phyloP scores from a whole-genome alignment of 2,329 filamentous ascomycete species.

The Arthrobotrys sinensis region DNA sequence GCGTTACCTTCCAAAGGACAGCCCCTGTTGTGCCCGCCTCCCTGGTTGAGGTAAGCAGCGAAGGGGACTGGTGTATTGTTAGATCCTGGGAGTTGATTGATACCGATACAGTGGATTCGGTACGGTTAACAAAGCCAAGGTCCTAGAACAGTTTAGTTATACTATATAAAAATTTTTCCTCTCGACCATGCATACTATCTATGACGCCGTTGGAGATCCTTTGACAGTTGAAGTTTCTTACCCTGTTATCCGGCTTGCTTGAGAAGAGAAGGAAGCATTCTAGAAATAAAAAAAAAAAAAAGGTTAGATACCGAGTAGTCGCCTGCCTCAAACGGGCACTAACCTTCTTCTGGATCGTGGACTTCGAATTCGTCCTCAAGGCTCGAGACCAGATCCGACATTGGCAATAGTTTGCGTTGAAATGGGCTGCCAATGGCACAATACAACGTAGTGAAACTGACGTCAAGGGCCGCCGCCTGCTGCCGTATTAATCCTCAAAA shows the following conservation, averaged over 20 bases:
- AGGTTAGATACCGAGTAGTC: slow-evolving; percentile 16
- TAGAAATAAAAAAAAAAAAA: slow-evolving; percentile 67
- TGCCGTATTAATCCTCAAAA: background rate
- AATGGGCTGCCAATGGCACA: slow-evolving; percentile 20
- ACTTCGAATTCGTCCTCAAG: slow-evolving; percentile 70
- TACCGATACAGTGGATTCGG: slow-evolving; percentile 77
- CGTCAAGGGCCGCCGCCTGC: slow-evolving; percentile 20
- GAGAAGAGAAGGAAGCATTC: slow-evolving; percentile 92
- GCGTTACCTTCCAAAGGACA: slow-evolving; percentile 94
- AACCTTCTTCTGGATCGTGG: slow-evolving; percentile 75
- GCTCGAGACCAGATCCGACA: slow-evolving; percentile 51
- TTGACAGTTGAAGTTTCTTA: background rate
- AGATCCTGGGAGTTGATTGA: slow-evolving; percentile 79
- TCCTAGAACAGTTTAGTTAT: slow-evolving; percentile 69
- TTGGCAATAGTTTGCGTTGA: slow-evolving; percentile 30
- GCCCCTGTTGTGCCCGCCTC: slow-evolving; percentile 79
- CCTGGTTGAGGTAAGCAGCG: slow-evolving; percentile 82
- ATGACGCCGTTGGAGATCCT: background rate
- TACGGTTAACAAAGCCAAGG: slow-evolving; percentile 87
- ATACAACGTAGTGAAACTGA: slow-evolving; percentile 33
- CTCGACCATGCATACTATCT: background rate
- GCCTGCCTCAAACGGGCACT: slow-evolving; percentile 54
- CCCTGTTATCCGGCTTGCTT: slow-evolving; percentile 57
- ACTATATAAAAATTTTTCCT: background rate
- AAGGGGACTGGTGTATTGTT: slow-evolving; percentile 85